A percentile compares a stretch with the other conserved stretches of the same genome.
Conservation (phyloP, 1,139 yeast genomes). For the Barnettozyma hawaiiensis region DNA sequence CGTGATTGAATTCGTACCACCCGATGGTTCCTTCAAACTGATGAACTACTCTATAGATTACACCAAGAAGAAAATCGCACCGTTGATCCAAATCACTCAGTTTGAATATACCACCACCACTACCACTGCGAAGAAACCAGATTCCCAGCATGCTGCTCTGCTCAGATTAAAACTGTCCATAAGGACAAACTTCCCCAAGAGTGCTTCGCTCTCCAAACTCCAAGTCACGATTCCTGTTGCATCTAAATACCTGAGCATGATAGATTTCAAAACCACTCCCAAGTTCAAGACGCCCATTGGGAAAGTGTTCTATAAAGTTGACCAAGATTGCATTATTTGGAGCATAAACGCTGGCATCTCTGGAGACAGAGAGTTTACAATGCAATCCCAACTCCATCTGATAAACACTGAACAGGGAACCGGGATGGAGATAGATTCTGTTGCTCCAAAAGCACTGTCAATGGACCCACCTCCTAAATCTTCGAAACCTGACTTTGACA, state of each 20-base stretch:
- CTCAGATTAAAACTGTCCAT: conserved; percentile 33
- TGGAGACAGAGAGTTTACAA: conserved; percentile 48
- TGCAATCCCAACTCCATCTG: conserved; percentile 61
- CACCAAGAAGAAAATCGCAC: conserved; percentile 10
- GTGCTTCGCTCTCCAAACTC: conserved; percentile 54
- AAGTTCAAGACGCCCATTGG: conserved; percentile 66
- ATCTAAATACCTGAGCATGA: conserved; percentile 30
- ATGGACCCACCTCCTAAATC: conserved; percentile 39
- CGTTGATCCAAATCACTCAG: conserved; percentile 5
- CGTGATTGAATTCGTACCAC: conserved; percentile 66
- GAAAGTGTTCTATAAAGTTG: conserved; percentile 58
- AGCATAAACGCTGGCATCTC: conserved; percentile 44
- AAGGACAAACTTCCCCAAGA: conserved; percentile 58
- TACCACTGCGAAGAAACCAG: conserved; percentile 23
- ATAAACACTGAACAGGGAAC: conserved; percentile 41
- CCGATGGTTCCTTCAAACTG: conserved; percentile 68
- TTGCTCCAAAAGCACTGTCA: conserved; percentile 32
- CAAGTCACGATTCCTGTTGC: conserved; percentile 53
- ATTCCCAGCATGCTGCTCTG: conserved; percentile 37
- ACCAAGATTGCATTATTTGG: conserved; percentile 59
- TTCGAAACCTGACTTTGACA: conserved; percentile 31
- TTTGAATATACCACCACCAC: conserved; percentile 12
- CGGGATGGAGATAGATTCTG: too few species aligned
- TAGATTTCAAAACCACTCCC: conserved; percentile 45
- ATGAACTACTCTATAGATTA: conserved; percentile 39